phyloP scores from a whole-genome alignment of 164 flowering plant species.

The Vitis amurensis region DNA sequence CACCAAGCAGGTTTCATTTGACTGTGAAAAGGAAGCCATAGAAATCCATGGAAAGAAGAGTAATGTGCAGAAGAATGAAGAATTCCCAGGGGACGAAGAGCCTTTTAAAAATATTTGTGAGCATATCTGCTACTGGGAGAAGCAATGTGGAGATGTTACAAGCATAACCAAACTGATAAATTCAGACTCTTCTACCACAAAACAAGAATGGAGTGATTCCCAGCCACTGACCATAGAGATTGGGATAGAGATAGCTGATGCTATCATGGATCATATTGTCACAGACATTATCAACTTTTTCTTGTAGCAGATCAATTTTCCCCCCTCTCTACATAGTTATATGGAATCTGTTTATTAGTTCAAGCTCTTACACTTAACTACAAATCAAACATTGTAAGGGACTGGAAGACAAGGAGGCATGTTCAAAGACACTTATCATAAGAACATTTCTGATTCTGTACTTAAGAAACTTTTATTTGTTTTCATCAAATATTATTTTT shows the following conservation, averaged over 20 bases:
- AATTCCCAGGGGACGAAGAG: background rate
- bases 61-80: background rate
- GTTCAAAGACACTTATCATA: too few relatives aligned
- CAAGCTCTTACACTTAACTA: too few relatives aligned
- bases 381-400: too few relatives aligned
- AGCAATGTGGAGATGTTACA: background rate
- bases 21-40: background rate
- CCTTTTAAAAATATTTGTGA: background rate
- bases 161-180: background rate
- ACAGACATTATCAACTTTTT: constrained; percentile 2
- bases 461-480: too few relatives aligned
- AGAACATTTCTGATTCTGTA: too few relatives aligned
- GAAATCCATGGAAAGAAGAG: background rate
- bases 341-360: too few relatives aligned
- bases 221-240: constrained; percentile 2
- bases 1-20: constrained; percentile 1
- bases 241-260: constrained; percentile 9
- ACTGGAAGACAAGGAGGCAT: too few relatives aligned
- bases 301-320: background rate
- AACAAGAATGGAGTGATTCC: constrained; percentile 1
- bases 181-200: constrained; percentile 1
- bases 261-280: constrained; percentile 10
- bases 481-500: too few relatives aligned
- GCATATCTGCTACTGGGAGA: background rate
- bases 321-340: too few relatives aligned